A percentile compares a stretch with the other conserved stretches of the same genome.
Evolutionary conservation across 768 basidiomycete genomes (phyloP).

Genomic region (Boletus insuetus): DNA sequence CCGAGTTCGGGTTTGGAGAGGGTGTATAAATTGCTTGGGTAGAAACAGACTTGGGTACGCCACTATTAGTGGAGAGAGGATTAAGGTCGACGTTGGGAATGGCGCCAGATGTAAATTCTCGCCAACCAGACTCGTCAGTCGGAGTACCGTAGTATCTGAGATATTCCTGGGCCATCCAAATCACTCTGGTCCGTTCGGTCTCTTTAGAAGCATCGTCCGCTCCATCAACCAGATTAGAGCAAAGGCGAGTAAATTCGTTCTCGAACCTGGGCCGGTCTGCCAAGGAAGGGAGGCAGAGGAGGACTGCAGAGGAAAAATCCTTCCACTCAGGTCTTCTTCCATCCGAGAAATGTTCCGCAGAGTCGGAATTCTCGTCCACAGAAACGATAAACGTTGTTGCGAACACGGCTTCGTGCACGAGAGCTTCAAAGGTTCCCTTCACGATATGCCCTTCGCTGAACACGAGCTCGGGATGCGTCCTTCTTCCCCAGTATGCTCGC

Average conservation of each 20-base stretch:
- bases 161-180: constrained; percentile 68
- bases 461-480: constrained; percentile 70
- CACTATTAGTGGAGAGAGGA: constrained; percentile 21
- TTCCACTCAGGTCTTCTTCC: constrained; percentile 46
- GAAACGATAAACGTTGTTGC: constrained; percentile 57
- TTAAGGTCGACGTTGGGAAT: constrained; percentile 42
- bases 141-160: constrained; percentile 54
- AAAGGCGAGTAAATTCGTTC: constrained; percentile 65
- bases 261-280: constrained; percentile 60
- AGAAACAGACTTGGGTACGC: constrained; percentile 46
- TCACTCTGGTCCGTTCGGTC: constrained; percentile 45
- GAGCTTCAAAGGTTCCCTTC: constrained; percentile 73
- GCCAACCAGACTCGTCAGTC: constrained; percentile 53
- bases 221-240: constrained; percentile 60
- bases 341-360: constrained; percentile 17
- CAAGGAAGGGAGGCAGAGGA: constrained; percentile 59
- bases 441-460: constrained; percentile 41
- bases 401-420: constrained; percentile 80
- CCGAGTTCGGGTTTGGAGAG: constrained; percentile 41
- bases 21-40: constrained; percentile 52
- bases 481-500: constrained; percentile 75
- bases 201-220: constrained; percentile 40
- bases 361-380: constrained; percentile 15
- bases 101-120: constrained; percentile 50
- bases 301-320: constrained; percentile 58